phyloP scores from a whole-genome alignment of 257 asterid species.

The Plectranthus barbatus region DNA sequence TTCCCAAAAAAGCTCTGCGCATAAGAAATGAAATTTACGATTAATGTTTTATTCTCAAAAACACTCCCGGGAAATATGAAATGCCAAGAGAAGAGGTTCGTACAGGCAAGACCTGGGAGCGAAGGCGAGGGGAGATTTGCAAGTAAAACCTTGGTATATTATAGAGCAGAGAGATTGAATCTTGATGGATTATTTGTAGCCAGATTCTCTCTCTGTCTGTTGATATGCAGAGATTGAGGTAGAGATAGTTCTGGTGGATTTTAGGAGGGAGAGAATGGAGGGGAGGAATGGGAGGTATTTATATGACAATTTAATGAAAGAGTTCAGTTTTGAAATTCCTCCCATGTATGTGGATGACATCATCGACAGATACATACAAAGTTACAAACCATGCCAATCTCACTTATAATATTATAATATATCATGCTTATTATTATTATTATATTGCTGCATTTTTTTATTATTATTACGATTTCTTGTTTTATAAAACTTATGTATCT shows the following conservation, averaged over 20 bases:
- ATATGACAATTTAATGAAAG: neutral
- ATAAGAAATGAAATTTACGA: neutral
- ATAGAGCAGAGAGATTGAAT: constrained; percentile 19
- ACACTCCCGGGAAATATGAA: neutral
- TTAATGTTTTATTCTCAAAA: neutral
- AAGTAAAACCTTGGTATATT: neutral
- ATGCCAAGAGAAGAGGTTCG: neutral
- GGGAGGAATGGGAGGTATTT: neutral
- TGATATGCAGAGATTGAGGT: constrained; percentile 11
- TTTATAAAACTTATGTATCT: too few relatives aligned
- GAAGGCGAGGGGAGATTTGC: constrained; percentile 1
- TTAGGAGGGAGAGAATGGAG: neutral
- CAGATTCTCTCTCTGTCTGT: neutral
- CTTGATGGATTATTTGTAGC: neutral
- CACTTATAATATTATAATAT: too few relatives aligned
- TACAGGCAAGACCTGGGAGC: neutral
- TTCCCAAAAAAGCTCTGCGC: constrained; percentile 14
- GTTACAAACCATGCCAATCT: too few relatives aligned
- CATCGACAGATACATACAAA: constrained; percentile 3
- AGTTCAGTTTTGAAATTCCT: neutral
- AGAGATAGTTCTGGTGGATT: neutral
- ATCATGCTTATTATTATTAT: too few relatives aligned
- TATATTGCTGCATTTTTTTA: too few relatives aligned
- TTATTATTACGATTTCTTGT: too few relatives aligned
- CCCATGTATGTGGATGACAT: constrained; percentile 11